phyloP scores from a whole-genome alignment of 2,329 filamentous ascomycete species.

The Nigrograna mackinnonii region DNA sequence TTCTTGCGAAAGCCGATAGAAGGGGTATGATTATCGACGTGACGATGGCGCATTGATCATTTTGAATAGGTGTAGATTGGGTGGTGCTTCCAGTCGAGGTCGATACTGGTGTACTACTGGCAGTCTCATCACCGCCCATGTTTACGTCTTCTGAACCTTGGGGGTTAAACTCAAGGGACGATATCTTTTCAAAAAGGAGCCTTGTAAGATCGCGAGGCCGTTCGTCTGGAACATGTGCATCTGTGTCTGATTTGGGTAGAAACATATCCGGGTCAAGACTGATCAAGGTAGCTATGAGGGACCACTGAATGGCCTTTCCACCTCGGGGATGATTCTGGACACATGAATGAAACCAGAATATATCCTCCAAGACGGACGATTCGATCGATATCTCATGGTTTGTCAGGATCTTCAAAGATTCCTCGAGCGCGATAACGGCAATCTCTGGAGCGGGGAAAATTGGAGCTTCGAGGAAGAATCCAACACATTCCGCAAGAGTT shows the following conservation, averaged over 20 bases:
- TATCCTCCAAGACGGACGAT: conserved; percentile 25
- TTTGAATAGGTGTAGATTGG: not conserved
- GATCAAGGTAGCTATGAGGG: conserved; percentile 35
- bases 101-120: not conserved
- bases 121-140: conserved; percentile 12
- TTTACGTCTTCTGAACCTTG: conserved; percentile 7
- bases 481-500: conserved; percentile 38
- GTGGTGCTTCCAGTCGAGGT: not conserved
- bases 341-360: conserved; percentile 41
- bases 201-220: conserved; percentile 26
- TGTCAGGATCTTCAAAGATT: conserved; percentile 26
- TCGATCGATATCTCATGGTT: conserved; percentile 28
- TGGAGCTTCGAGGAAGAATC: conserved; percentile 27
- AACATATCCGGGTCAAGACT: conserved; percentile 37
- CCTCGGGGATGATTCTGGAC: conserved; percentile 24
- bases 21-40: conserved; percentile 31
- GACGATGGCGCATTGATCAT: conserved; percentile 3
- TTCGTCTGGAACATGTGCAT: conserved; percentile 9
- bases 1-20: conserved; percentile 36
- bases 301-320: conserved; percentile 28
- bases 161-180: conserved; percentile 17
- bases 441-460: conserved; percentile 19
- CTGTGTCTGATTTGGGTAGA: conserved; percentile 22
- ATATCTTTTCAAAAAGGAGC: conserved; percentile 34
- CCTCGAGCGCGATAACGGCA: conserved; percentile 26